A percentile compares a stretch with the other conserved stretches of the same genome.
Conservation (phyloP, 805 yeast species). For the Novakomyces olei region DNA sequence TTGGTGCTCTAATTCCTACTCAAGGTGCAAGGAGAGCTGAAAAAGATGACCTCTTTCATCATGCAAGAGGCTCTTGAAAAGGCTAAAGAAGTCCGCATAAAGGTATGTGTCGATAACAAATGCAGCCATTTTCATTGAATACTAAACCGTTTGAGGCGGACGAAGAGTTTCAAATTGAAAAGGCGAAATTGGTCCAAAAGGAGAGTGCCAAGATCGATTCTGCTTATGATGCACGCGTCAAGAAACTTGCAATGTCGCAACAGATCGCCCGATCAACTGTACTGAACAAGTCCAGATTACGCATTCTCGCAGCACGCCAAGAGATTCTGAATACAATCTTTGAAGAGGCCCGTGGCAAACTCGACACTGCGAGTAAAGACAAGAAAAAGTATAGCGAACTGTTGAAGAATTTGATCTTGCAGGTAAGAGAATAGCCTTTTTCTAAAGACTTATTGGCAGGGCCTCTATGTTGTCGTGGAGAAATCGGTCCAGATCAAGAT, state of each 20-base stretch:
- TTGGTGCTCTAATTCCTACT: too few species aligned
- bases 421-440: constrained; percentile 17
- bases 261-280: constrained; percentile 90
- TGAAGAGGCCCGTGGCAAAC: constrained; percentile 39
- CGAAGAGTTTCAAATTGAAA: constrained; percentile 96
- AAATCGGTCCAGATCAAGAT: constrained; percentile 39
- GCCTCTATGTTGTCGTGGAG: constrained; percentile 52
- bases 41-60: constrained; percentile 96
- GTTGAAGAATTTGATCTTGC: constrained; percentile 58
- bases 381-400: constrained; percentile 41
- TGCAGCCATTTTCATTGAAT: not conserved
- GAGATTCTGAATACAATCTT: constrained; percentile 54
- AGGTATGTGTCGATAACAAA: constrained; percentile 18
- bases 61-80: constrained; percentile 98
- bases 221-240: constrained; percentile 55
- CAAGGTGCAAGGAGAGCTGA: constrained; percentile 88
- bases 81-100: constrained; percentile 83
- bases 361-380: constrained; percentile 36
- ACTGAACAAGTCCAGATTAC: constrained; percentile 84
- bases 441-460: too few species aligned
- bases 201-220: constrained; percentile 79
- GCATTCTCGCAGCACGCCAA: constrained; percentile 70
- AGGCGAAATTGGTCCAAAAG: constrained; percentile 79
- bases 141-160: constrained; percentile 32
- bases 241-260: constrained; percentile 79